Percentiles rank a stretch among this genome's conserved stretches.
Conservation (phyloP, 2,329 filamentous ascomycete genomes). For the Fusarium lateritium region DNA sequence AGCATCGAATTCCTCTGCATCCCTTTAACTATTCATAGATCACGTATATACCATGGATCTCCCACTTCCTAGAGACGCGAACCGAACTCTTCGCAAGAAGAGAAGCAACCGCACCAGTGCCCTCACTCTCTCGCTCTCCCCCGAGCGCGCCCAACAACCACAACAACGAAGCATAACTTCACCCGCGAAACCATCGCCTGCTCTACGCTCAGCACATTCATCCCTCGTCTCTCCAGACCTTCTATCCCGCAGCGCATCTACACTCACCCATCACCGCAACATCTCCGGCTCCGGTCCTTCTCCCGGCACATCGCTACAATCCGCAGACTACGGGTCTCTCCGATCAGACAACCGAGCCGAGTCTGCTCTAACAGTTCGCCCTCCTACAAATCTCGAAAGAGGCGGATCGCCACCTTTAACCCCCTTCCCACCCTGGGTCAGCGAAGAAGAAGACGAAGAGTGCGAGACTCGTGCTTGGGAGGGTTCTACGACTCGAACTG, state of each 20-base stretch:
- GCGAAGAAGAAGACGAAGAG: constrained; percentile 37
- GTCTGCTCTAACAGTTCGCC: constrained; percentile 41
- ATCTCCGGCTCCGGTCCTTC: constrained; percentile 18
- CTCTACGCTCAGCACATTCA: constrained; percentile 15
- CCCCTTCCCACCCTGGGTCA: constrained; percentile 48
- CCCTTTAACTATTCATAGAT: not conserved
- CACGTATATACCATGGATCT: constrained; percentile 26
- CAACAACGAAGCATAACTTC: constrained; percentile 26
- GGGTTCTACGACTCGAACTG: constrained; percentile 2
- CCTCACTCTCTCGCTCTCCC: constrained; percentile 34
- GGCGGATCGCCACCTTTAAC: constrained; percentile 43
- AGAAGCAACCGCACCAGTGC: constrained; percentile 26
- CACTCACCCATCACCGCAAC: constrained; percentile 14
- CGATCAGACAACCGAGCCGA: constrained; percentile 22
- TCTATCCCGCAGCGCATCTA: constrained; percentile 16
- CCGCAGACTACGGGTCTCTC: constrained; percentile 32
- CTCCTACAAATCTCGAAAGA: constrained; percentile 21
- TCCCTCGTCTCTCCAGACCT: constrained; percentile 28
- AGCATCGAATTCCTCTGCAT: too few species aligned
- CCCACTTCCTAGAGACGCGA: constrained; percentile 15
- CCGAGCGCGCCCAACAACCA: constrained; percentile 15
- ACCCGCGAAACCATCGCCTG: constrained; percentile 7
- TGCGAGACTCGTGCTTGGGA: constrained; percentile 34
- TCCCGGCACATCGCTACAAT: constrained; percentile 10
- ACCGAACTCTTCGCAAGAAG: constrained; percentile 34